Evolutionary conservation across 352 stramenopile genomes (phyloP).

Genomic region (Phytophthora macrochlamydospora): DNA sequence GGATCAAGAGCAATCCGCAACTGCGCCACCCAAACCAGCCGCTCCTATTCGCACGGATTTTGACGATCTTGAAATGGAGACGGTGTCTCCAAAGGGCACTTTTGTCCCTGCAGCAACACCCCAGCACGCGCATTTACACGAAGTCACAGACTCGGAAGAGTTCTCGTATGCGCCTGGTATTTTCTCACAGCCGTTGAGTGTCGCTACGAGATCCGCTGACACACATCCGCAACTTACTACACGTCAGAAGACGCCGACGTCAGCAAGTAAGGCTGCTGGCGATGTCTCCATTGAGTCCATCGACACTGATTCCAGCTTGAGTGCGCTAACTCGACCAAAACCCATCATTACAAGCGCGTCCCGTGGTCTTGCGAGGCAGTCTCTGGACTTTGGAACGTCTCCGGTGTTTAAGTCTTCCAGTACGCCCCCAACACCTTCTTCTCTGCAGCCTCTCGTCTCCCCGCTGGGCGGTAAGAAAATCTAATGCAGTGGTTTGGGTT

Average conservation of each 20-base stretch:
- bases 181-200: conserved; percentile 58
- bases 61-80: conserved; percentile 12
- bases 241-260: conserved; percentile 21
- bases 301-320: conserved; percentile 47
- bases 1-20: conserved; percentile 8
- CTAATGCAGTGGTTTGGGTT: too few relatives aligned
- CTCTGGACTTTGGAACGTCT: conserved; percentile 53
- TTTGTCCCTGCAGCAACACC: conserved; percentile 19
- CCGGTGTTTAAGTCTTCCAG: conserved; percentile 28
- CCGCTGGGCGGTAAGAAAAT: too few relatives aligned
- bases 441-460: conserved; percentile 16
- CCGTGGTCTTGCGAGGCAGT: conserved; percentile 44
- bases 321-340: conserved; percentile 47
- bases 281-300: conserved; percentile 49
- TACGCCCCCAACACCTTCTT: conserved; percentile 17
- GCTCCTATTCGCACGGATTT: conserved; percentile 5
- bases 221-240: conserved; percentile 2
- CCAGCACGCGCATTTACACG: conserved; percentile 34
- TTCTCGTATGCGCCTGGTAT: conserved; percentile 71
- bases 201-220: conserved; percentile 30
- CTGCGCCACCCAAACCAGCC: conserved; percentile 7
- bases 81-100: conserved; percentile 9
- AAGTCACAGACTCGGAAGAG: conserved; percentile 20
- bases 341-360: conserved; percentile 23
- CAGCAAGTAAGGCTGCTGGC: conserved; percentile 12